Conservation (phyloP, 1,284 basidiomycete species). For the Ustilago nuda region DNA sequence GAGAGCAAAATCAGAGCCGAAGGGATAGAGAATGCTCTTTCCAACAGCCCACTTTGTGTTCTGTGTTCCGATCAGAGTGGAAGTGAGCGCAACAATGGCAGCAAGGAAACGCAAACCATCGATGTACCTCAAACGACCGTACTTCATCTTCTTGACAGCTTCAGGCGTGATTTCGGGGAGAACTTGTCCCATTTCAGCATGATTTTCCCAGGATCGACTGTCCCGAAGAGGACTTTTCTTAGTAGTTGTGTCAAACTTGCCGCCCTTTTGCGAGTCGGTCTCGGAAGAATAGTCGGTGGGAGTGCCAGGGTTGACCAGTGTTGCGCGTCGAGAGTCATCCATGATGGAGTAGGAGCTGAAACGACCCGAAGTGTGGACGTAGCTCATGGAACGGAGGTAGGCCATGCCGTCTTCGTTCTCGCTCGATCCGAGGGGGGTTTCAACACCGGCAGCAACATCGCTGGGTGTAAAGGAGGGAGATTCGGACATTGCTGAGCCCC, state of each 20-base stretch:
- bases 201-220: constrained; percentile 38
- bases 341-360: constrained; percentile 26
- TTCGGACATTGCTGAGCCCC: constrained; percentile 18
- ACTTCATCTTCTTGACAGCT: constrained; percentile 41
- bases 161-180: constrained; percentile 1
- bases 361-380: constrained; percentile 40
- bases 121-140: constrained; percentile 44
- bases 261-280: constrained; percentile 21
- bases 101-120: constrained; percentile 46
- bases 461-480: constrained; percentile 21
- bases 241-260: constrained; percentile 16
- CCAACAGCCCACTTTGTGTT: constrained; percentile 27
- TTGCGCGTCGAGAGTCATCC: constrained; percentile 27
- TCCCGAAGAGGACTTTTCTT: constrained; percentile 31
- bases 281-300: constrained; percentile 43
- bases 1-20: constrained; percentile 44
- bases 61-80: constrained; percentile 30
- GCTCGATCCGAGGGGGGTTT: constrained; percentile 23
- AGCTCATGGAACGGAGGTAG: constrained; percentile 48
- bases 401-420: constrained; percentile 47
- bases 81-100: constrained; percentile 38
- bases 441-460: constrained; percentile 27
- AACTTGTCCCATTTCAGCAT: constrained; percentile 20
- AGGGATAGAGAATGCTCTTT: constrained; percentile 49
- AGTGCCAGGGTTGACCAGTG: constrained; percentile 30